Evolutionary conservation across 108 stramenopile species (phyloP).

Genomic region (Skeletonema tropicum): DNA sequence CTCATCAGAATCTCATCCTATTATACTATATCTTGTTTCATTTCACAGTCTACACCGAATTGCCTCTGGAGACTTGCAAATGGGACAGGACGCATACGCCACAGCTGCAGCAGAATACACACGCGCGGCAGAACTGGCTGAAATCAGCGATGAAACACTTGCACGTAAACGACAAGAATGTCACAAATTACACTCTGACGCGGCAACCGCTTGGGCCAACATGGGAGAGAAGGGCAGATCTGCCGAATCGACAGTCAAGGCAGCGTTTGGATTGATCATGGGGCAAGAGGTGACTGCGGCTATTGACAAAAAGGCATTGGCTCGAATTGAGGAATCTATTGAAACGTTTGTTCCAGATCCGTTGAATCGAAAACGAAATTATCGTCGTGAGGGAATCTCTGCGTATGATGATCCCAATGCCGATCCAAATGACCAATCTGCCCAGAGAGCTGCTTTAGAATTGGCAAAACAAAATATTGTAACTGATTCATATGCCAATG

Average conservation of each 20-base stretch:
- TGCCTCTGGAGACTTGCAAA: constrained; percentile 71
- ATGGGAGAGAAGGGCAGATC: constrained; percentile 75
- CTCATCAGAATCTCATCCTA: background rate
- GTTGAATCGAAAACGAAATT: constrained; percentile 71
- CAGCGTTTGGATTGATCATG: constrained; percentile 65
- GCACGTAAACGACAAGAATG: constrained; percentile 64
- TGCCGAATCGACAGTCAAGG: constrained; percentile 56
- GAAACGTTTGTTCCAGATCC: constrained; percentile 83
- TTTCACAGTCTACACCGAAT: constrained; percentile 62
- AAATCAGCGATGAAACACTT: constrained; percentile 41
- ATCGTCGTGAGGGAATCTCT: constrained; percentile 80
- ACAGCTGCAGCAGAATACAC: constrained; percentile 79
- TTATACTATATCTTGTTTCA: background rate
- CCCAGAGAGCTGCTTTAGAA: constrained; percentile 37
- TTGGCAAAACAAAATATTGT: constrained; percentile 71
- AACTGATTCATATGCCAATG: constrained; percentile 72
- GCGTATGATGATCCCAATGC: constrained; percentile 47
- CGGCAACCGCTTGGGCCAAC: constrained; percentile 67
- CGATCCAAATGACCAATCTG: constrained; percentile 39
- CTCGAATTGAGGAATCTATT: constrained; percentile 70
- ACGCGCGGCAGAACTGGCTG: constrained; percentile 73
- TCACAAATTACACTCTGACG: constrained; percentile 61
- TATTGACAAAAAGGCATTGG: constrained; percentile 59
- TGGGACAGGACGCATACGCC: constrained; percentile 69
- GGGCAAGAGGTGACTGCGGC: constrained; percentile 46